Evolutionary conservation across 2,329 filamentous ascomycete species (phyloP).

Genomic region (Rachicladosporium sp.): DNA sequence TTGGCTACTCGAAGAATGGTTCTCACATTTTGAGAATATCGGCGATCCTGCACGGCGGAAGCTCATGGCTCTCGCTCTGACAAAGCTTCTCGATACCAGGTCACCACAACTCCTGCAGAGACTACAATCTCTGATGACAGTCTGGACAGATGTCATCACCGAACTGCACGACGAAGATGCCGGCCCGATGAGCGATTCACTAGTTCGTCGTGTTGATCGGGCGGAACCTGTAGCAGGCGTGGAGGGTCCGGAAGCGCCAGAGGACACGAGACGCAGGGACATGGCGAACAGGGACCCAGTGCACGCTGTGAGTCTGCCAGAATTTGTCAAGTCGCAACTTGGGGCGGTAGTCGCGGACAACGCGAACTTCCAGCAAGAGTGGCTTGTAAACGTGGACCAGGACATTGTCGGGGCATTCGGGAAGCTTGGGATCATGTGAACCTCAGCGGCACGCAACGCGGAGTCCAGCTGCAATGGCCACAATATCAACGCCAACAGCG

Average conservation of each 20-base stretch:
- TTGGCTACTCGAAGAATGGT: slow-evolving; percentile 49
- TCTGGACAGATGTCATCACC: slow-evolving; percentile 61
- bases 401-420: slow-evolving; percentile 57
- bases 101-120: slow-evolving; percentile 30
- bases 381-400: slow-evolving; percentile 61
- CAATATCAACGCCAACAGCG: too few relatives aligned
- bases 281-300: slow-evolving; percentile 52
- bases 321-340: slow-evolving; percentile 53
- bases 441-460: too few relatives aligned
- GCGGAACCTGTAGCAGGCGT: too few relatives aligned
- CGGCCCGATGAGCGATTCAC: background rate
- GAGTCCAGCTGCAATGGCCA: too few relatives aligned
- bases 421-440: slow-evolving; percentile 21
- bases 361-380: slow-evolving; percentile 53
- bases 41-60: slow-evolving; percentile 55
- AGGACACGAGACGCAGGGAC: slow-evolving; percentile 35
- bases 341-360: slow-evolving; percentile 46
- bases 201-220: too few relatives aligned
- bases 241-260: slow-evolving; percentile 27
- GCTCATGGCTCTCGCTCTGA: slow-evolving; percentile 60
- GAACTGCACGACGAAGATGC: slow-evolving; percentile 47
- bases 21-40: slow-evolving; percentile 55
- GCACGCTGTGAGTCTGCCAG: slow-evolving; percentile 50
- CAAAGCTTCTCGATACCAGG: slow-evolving; percentile 55
- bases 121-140: slow-evolving; percentile 60